Evolutionary conservation across 179 eudicot species (phyloP).

Genomic region (Spinacia oleracea): DNA sequence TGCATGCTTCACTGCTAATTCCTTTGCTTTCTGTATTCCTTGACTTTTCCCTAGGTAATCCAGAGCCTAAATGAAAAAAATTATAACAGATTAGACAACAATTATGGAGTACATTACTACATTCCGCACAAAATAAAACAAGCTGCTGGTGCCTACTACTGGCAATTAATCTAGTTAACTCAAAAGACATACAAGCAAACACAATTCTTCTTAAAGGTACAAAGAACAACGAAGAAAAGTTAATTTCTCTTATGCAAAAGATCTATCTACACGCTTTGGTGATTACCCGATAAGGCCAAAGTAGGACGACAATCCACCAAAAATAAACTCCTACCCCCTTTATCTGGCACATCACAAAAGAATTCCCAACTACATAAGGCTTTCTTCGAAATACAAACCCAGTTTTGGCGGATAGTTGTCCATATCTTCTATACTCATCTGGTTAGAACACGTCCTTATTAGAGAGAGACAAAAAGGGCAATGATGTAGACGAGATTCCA

Average conservation of each 20-base stretch:
- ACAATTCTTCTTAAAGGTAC: too few relatives aligned
- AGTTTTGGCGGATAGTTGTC: too few relatives aligned
- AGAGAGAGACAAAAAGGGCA: too few relatives aligned
- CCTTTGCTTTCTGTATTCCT: slow-evolving; percentile 79
- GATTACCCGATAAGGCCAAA: not conserved
- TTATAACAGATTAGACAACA: too few relatives aligned
- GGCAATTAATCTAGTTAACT: not conserved
- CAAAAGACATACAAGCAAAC: not conserved
- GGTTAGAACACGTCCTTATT: too few relatives aligned
- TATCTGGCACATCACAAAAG: not conserved
- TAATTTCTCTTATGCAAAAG: not conserved
- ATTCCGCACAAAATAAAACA: not conserved
- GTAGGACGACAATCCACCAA: not conserved
- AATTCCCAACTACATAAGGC: too few relatives aligned
- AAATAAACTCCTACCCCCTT: not conserved
- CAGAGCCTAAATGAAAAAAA: slow-evolving; percentile 52
- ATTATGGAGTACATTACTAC: too few relatives aligned
- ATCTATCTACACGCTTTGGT: not conserved
- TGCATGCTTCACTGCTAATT: slow-evolving; percentile 79
- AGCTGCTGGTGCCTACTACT: too few relatives aligned
- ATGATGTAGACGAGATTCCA: too few relatives aligned
- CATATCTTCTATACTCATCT: too few relatives aligned
- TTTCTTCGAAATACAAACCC: not conserved
- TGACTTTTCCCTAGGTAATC: slow-evolving; percentile 81
- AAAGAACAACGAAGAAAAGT: not conserved